Evolutionary conservation across 345 rosid species (phyloP), one percentile per base, ranked within the genome.

Genomic region (Psidium friedrichsthalianum): DNA sequence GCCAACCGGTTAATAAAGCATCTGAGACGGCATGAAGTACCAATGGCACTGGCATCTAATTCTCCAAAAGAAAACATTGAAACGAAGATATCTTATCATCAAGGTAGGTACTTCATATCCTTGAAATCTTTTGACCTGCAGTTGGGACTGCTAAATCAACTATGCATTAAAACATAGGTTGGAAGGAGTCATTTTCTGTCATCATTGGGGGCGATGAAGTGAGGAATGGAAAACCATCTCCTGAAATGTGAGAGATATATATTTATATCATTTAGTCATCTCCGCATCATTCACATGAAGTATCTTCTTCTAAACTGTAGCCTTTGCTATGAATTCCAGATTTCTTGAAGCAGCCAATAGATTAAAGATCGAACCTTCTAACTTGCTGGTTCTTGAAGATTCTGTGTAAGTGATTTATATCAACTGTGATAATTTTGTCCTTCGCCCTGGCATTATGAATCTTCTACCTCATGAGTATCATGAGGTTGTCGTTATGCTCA

Each of bases 121-220:
- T 36, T 32, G 52, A 59, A 59, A 44, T 69, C 42, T 22, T 69
- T 69, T 69, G 80, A 36, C 80, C 24, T 32, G 47, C 80, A 36
- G 47, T 3, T 20, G 13, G 47, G 47, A 69, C 25, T 18, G 80
- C 80, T 69, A 69, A 69, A 69, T 20, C 32, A 42, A 54, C 74
- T 6, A 36, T 56, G 24, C 83, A 52, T 53, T 82, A 85, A 51
- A 59, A 61, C 42, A n/a, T 64, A 95, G 98, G 98, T n/a, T 97
- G 98, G 98, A 95, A 94, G 89, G 95, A 94, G 58, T 89, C 89
- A 51, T 95, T 97, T 88, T 91, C 98, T 51, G 95, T 88, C 84
- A 92, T 95, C 74, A 44, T 97, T 76, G 96, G 98, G 59, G 94
- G 99, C 13, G 95, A 96, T 89, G 99, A 97, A 95, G 99, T 97